Conservation (phyloP, 495 filamentous ascomycete species). For the Penicillium antarcticum region DNA sequence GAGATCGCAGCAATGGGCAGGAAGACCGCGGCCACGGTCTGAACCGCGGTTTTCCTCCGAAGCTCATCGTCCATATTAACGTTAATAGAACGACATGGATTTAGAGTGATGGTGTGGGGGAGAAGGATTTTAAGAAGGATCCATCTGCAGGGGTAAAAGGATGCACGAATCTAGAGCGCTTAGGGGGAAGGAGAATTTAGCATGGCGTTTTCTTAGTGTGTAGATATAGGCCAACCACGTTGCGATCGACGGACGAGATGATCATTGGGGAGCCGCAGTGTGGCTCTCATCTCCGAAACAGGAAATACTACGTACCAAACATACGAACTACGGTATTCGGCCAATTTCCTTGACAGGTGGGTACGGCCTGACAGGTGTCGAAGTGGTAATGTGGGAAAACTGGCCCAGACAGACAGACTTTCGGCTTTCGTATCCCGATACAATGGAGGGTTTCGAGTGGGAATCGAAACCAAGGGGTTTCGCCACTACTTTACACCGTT, state of each 20-base stretch:
- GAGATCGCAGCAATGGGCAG: conserved; percentile 32
- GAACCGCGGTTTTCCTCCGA: conserved; percentile 29
- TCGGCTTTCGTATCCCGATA: too few relatives aligned
- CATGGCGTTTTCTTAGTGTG: neutral
- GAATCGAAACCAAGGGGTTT: neutral
- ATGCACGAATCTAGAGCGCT: neutral
- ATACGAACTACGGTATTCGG: too few relatives aligned
- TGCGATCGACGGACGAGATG: neutral
- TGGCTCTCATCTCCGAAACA: too few relatives aligned
- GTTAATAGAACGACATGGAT: neutral
- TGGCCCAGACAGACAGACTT: too few relatives aligned
- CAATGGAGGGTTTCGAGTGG: too few relatives aligned
- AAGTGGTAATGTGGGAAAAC: too few relatives aligned
- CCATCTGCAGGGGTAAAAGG: neutral
- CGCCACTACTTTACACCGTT: neutral
- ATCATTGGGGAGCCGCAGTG: neutral
- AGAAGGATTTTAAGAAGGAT: neutral
- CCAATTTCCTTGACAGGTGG: too few relatives aligned
- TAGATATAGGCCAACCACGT: neutral
- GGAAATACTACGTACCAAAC: too few relatives aligned
- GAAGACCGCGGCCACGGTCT: conserved; percentile 35
- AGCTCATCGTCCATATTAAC: conserved; percentile 15
- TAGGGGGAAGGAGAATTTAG: neutral
- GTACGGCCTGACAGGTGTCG: too few relatives aligned
- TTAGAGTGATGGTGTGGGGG: neutral